Evolutionary conservation across 2,329 filamentous ascomycete species (phyloP), one percentile per base, ranked within the genome.

Genomic region (Colletotrichum lentis): DNA sequence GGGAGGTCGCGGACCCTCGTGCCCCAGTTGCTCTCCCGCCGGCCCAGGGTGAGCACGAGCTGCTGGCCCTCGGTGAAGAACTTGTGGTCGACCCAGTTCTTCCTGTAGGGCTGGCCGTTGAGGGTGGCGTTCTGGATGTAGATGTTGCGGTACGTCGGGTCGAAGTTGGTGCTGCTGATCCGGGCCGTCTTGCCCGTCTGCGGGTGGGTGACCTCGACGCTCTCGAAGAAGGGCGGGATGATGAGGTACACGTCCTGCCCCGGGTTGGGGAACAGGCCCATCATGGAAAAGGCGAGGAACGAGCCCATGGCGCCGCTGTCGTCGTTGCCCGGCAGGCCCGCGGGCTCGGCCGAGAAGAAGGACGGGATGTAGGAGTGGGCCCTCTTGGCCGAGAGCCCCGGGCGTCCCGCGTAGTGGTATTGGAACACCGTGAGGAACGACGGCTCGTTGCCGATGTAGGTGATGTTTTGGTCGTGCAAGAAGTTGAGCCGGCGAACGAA

Each of bases 171-270:
- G 67, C 85, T 89, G 14, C 83, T 80, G 8, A 92, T 81, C 1
- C 81, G 87, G 0, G 89, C 88, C 3, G 83, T 85, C 62, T 86
- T 88, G 3, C 86, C 85, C 0, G 88, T 91, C 16, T 85, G 74
- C 0, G 82, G 82, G 65, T 86, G 86, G 12, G 78, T 86, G 55
- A 91, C 81, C 55, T 83, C 86, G 1, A 91, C 81, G 55, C 83
- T 80, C 69, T 85, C 80, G 71, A 92, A 92, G 73, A 87, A 92
- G 0, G 90, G 90, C 0, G 90, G 86, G 0, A 80, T 90, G 70
- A 92, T 90, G n/a, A 92, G 83, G 71, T 92, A 92, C 0, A 91
- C 88, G 69, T 91, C 80, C 72, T 92, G 90, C 0, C 89, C 90
- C 0, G 88, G 83, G 49, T 91, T 88, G 0, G 90, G 90, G 76